Conservation (phyloP, 805 yeast species). For the Candida ficus region DNA sequence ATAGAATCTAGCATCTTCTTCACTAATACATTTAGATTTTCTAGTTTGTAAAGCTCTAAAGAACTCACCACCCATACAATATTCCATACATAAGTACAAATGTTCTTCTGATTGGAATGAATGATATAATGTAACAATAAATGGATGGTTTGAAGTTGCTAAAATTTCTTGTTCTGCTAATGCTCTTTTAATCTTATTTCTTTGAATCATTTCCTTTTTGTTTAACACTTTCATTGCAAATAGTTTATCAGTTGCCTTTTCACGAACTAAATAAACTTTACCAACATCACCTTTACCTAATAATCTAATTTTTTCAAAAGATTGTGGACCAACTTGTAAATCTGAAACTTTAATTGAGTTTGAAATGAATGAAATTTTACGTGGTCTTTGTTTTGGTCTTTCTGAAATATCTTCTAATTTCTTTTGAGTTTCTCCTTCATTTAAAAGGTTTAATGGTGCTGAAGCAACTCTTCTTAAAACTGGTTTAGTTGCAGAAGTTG, state of each 20-base stretch:
- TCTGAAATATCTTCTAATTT: constrained; percentile 17
- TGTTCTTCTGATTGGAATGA: constrained; percentile 94
- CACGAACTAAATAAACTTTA: constrained; percentile 86
- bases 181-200: constrained; percentile 92
- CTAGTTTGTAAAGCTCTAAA: constrained; percentile 94
- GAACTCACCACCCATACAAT: constrained; percentile 99
- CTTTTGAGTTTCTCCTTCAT: constrained; percentile 15
- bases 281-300: constrained; percentile 98
- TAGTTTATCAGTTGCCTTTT: constrained; percentile 64
- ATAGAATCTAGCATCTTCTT: constrained; percentile 86
- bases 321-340: constrained; percentile 78
- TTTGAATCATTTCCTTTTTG: constrained; percentile 89
- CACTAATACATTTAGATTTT: constrained; percentile 77
- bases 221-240: constrained; percentile 91
- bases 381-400: constrained; percentile 25
- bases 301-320: constrained; percentile 85
- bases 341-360: constrained; percentile 69
- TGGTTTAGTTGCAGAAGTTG: constrained; percentile 14
- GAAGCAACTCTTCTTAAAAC: constrained; percentile 74
- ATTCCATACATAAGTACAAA: constrained; percentile 93
- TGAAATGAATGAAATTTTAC: constrained; percentile 46
- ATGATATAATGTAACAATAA: constrained; percentile 92
- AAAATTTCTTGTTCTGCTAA: constrained; percentile 95
- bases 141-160: constrained; percentile 94
- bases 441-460: constrained; percentile 60